Conservation (phyloP, 495 filamentous ascomycete species). For the Trichoderma virens region DNA sequence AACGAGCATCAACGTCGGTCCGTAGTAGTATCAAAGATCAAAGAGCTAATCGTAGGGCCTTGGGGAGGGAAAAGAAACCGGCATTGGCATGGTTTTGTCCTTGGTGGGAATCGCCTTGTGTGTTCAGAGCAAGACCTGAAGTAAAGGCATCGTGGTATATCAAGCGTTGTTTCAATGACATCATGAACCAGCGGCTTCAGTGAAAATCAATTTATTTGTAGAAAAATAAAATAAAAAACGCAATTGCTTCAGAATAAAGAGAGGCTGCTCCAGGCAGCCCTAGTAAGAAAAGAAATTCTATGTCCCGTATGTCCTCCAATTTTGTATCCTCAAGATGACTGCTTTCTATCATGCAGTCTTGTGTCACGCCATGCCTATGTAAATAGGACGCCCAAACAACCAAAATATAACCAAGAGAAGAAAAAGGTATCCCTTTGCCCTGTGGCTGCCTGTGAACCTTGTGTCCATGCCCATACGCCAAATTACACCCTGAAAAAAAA, state of each 20-base stretch:
- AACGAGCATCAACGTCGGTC: not conserved
- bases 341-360: not conserved
- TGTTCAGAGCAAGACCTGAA: slow-evolving; percentile 54
- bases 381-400: not conserved
- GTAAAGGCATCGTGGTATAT: not conserved
- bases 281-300: not conserved
- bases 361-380: not conserved
- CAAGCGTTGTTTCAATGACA: not conserved
- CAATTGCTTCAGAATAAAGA: not conserved
- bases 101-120: slow-evolving; percentile 80
- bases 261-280: slow-evolving; percentile 7
- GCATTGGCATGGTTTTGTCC: slow-evolving; percentile 78
- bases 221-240: not conserved
- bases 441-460: not conserved
- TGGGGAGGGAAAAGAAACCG: slow-evolving; percentile 54
- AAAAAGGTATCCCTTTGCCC: not conserved
- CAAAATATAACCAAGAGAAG: not conserved
- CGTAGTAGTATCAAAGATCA: not conserved
- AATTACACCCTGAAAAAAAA: not conserved
- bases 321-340: not conserved
- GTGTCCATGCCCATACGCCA: not conserved
- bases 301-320: not conserved
- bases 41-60: slow-evolving; percentile 9
- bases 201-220: not conserved
- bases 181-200: too few relatives aligned